Evolutionary conservation across 495 filamentous ascomycete genomes (phyloP).

Genomic region (Rusavskia elegans): DNA sequence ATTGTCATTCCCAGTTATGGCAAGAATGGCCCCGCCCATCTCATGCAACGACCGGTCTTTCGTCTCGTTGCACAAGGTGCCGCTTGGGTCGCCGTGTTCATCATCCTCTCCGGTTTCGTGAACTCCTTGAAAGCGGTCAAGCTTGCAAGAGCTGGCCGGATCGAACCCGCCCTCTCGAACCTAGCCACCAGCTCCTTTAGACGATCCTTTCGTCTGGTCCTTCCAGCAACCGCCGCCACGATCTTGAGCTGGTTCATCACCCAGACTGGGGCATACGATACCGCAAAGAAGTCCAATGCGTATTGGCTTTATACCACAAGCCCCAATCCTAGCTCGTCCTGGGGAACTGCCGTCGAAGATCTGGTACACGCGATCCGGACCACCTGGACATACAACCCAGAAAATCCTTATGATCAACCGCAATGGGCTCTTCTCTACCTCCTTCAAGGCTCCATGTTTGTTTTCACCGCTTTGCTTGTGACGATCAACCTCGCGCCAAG

Average conservation of each 20-base stretch:
- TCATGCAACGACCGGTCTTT: conserved; percentile 37
- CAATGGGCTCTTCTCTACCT: conserved; percentile 18
- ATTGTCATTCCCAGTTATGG: conserved; percentile 30
- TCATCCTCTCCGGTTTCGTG: conserved; percentile 15
- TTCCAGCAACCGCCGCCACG: conserved; percentile 14
- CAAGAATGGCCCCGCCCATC: conserved; percentile 20
- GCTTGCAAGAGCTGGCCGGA: conserved; percentile 8
- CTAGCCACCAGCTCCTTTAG: conserved; percentile 16
- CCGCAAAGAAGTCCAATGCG: conserved; percentile 13
- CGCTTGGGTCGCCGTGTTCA: conserved; percentile 40
- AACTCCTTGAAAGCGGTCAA: conserved; percentile 17
- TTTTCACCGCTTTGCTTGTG: conserved; percentile 14
- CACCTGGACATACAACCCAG: conserved; percentile 15
- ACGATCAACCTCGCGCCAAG: conserved; percentile 12
- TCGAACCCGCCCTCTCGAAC: conserved; percentile 14
- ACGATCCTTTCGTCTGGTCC: conserved; percentile 13
- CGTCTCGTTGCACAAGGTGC: conserved; percentile 38
- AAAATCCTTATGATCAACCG: conserved; percentile 19
- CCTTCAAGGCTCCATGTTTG: conserved; percentile 15
- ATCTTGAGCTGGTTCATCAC: conserved; percentile 17
- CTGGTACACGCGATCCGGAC: conserved; percentile 10
- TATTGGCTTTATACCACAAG: conserved; percentile 18
- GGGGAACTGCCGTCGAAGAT: conserved; percentile 14
- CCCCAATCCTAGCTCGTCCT: conserved; percentile 11
- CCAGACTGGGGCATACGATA: conserved; percentile 16